Conservation (phyloP, 2,329 filamentous ascomycete genomes). For the Fusarium lateritium region DNA sequence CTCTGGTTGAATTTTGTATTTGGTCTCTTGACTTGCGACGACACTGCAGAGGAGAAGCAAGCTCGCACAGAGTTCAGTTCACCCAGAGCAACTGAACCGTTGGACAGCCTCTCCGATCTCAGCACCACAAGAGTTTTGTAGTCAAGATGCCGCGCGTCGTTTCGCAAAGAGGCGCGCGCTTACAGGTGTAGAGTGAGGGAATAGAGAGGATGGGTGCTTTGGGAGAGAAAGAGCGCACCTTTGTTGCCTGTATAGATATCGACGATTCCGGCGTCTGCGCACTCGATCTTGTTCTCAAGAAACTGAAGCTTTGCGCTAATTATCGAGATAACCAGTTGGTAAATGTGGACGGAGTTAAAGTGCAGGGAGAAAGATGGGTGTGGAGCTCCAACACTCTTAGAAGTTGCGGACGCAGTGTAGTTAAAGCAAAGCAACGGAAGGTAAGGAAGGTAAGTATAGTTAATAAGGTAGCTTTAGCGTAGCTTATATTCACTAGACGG, state of each 20-base stretch:
- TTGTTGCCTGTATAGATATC: conserved; percentile 18
- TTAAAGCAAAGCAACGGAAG: conserved; percentile 28
- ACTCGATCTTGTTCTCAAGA: conserved; percentile 20
- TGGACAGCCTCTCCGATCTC: neutral
- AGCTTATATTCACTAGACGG: conserved; percentile 40
- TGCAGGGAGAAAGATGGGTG: conserved; percentile 39
- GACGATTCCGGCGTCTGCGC: conserved; percentile 8
- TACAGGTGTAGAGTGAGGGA: conserved; percentile 22
- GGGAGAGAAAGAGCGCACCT: conserved; percentile 35
- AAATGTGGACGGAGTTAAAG: conserved; percentile 28
- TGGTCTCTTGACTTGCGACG: neutral
- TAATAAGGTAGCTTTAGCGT: conserved; percentile 26
- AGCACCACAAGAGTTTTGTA: neutral
- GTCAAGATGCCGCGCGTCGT: conserved; percentile 34
- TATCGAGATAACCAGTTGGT: conserved; percentile 36
- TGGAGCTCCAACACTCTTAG: conserved; percentile 30
- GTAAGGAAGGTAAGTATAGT: conserved; percentile 20
- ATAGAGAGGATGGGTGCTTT: conserved; percentile 2
- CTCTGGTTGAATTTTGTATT: neutral
- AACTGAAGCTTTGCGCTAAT: conserved; percentile 39
- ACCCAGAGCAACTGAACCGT: neutral
- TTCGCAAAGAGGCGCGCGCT: conserved; percentile 27
- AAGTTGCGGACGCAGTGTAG: conserved; percentile 32
- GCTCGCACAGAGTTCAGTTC: conserved; percentile 1
- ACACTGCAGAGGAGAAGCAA: neutral